Percentiles rank a stretch among this genome's conserved stretches.
Evolutionary conservation across 345 rosid genomes (phyloP).

Genomic region (Camelina neglecta): DNA sequence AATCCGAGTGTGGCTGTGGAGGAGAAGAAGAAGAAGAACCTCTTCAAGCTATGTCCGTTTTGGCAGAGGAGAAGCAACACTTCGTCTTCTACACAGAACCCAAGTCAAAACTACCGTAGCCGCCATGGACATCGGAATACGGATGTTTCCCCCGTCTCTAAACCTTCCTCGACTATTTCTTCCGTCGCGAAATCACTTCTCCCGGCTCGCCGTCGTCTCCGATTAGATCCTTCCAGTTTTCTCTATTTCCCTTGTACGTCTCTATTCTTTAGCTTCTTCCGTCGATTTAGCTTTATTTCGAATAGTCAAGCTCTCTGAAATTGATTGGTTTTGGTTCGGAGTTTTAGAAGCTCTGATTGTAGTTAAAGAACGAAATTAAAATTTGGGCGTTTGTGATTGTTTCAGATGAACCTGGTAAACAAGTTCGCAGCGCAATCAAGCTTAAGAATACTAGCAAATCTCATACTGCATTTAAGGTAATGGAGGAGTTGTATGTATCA

Average conservation of each 20-base stretch:
- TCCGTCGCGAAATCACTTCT: slow-evolving; percentile 87
- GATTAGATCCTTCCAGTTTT: slow-evolving; percentile 79
- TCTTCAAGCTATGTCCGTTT: slow-evolving; percentile 72
- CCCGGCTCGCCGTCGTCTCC: slow-evolving; percentile 87
- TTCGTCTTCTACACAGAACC: slow-evolving; percentile 65
- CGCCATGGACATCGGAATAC: slow-evolving; percentile 42
- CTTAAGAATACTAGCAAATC: slow-evolving; percentile 88
- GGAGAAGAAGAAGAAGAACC: slow-evolving; percentile 57
- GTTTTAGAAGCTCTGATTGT: not conserved
- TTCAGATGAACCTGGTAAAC: slow-evolving; percentile 93
- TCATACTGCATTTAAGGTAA: slow-evolving; percentile 92
- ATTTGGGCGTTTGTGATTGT: not conserved
- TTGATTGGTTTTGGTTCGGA: slow-evolving; percentile 17
- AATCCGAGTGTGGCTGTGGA: slow-evolving; percentile 44
- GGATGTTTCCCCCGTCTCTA: slow-evolving; percentile 43
- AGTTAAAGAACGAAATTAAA: not conserved
- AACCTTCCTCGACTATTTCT: slow-evolving; percentile 59
- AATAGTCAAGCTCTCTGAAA: not conserved
- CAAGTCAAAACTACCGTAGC: slow-evolving; percentile 41
- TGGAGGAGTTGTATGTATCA: slow-evolving; percentile 1
- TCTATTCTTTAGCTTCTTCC: not conserved
- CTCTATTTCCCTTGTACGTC: slow-evolving; percentile 86
- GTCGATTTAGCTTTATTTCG: not conserved
- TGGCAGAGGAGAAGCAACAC: slow-evolving; percentile 62
- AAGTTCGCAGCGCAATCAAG: slow-evolving; percentile 85